phyloP scores from a whole-genome alignment of 2,329 filamentous ascomycete genomes.

The Fulvia fulva region DNA sequence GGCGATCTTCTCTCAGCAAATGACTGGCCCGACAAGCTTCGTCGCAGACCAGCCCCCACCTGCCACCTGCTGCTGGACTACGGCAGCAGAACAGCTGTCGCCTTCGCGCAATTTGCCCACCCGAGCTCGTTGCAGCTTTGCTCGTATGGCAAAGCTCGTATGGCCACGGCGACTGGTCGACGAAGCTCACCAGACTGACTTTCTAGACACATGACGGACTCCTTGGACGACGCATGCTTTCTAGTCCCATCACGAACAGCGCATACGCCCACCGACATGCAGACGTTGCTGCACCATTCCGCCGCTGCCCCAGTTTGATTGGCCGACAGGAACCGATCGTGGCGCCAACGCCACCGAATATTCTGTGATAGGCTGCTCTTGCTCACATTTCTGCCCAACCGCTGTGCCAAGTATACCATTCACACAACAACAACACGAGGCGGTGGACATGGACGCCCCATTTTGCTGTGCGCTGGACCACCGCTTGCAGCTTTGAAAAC shows the following conservation, averaged over 20 bases:
- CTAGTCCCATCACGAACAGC: background rate
- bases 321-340: background rate
- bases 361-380: background rate
- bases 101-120: background rate
- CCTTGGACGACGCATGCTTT: background rate
- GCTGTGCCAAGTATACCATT: slow-evolving; percentile 1
- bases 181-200: too few relatives aligned
- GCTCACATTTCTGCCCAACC: background rate
- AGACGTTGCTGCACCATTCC: background rate
- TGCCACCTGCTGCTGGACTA: too few relatives aligned
- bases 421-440: background rate
- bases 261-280: background rate
- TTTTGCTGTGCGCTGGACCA: background rate
- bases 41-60: background rate
- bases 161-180: background rate
- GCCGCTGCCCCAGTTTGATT: background rate
- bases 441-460: background rate
- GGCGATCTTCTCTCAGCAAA: background rate
- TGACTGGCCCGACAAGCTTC: background rate
- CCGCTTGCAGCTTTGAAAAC: background rate
- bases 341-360: background rate
- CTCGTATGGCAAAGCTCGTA: background rate
- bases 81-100: background rate
- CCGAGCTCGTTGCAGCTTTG: background rate
- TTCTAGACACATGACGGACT: background rate